These are phyloP conservation scores for Aspergillus sp. DNA, from an alignment of 2,329 filamentous ascomycete species.

Conservation along the genomic window DNA sequence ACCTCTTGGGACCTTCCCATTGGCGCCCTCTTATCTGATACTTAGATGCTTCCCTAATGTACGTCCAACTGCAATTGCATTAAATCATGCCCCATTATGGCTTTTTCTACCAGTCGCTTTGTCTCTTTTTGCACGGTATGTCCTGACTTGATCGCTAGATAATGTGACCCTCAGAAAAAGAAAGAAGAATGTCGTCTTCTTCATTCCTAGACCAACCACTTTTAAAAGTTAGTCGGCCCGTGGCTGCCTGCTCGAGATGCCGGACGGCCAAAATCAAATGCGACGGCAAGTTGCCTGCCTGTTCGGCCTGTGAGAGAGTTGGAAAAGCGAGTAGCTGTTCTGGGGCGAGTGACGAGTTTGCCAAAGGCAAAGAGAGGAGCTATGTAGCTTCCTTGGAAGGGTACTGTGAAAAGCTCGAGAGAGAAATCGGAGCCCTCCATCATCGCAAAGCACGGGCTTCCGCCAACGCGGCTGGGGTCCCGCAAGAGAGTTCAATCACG, in stretches of 20 bases:
- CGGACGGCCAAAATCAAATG: conserved; percentile 95
- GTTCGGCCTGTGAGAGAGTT: conserved; percentile 88
- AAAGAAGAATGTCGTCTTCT: conserved; percentile 23
- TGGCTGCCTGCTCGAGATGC: conserved; percentile 72
- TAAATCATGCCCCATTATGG: not conserved
- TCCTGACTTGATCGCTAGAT: conserved; percentile 4
- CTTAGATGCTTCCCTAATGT: not conserved
- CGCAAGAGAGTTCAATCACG: conserved; percentile 30
- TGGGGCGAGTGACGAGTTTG: conserved; percentile 91
- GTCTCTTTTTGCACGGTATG: no score
- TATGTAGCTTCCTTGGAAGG: conserved; percentile 95
- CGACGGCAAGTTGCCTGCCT: conserved; percentile 90
- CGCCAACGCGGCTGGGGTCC: conserved; percentile 17
- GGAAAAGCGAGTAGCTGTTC: conserved; percentile 82
- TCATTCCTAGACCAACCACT: conserved; percentile 34
- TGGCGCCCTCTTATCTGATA: not conserved
- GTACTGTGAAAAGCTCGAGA: conserved; percentile 79
- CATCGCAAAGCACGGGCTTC: conserved; percentile 22
- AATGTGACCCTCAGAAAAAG: conserved; percentile 10
- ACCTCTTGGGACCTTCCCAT: no score
- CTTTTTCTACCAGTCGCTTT: no score
- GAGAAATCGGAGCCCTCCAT: conserved; percentile 51
- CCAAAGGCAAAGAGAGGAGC: conserved; percentile 87
- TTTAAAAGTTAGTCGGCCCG: conserved; percentile 61
- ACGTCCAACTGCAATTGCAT: not conserved